Evolutionary conservation across 768 basidiomycete genomes (phyloP), one percentile per base, ranked within the genome.

Genomic region (Rhodotorula diobovata): DNA sequence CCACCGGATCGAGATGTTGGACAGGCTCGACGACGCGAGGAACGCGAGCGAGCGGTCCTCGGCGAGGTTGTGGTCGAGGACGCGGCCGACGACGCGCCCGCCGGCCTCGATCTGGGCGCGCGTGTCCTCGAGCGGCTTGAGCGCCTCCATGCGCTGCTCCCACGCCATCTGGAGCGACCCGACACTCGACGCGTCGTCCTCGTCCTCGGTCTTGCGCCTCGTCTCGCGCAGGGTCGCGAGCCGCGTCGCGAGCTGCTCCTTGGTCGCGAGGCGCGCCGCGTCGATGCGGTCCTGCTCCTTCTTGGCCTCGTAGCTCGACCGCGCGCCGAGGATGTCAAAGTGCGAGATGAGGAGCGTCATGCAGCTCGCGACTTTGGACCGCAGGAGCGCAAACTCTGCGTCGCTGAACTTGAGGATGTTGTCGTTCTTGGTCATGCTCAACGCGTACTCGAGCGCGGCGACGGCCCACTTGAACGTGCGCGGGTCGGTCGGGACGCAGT

Each of bases 381-480:
- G 86, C 45, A 99, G 83, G 82, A 91, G 86, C 77, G 90, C 87
- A 79, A 99, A 99, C 80, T 99, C 91, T 69, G 89, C 87, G 67
- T 87, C 86, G 21, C 91, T 89, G 62, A 98, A 85, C 35, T 94
- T 88, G 20, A 96, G 84, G 76, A 99, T 97, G 78, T 88, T 88
- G 79, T 90, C 90, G 66, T 91, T 87, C 73, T 88, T 86, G 23
- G 93, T 97, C 66, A 94, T 88, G 70, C 88, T 86, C 68, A 91
- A 86, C 2, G 93, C 88, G 78, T 93, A 97, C 78, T 96, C 93
- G 41, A 99, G 86, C 4, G 96, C 94, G 68, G 89, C 90, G 63
- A 99, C 93, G 15, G 96, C 94, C 94, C 94, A 98, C 79, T 90
- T 89, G 85, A 99, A 99, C 1, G 93, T 98, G 80, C 89, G 90